A percentile compares a stretch with the other conserved stretches of the same genome.
Evolutionary conservation across 768 basidiomycete genomes (phyloP).

Genomic region (Lentinula boryana): DNA sequence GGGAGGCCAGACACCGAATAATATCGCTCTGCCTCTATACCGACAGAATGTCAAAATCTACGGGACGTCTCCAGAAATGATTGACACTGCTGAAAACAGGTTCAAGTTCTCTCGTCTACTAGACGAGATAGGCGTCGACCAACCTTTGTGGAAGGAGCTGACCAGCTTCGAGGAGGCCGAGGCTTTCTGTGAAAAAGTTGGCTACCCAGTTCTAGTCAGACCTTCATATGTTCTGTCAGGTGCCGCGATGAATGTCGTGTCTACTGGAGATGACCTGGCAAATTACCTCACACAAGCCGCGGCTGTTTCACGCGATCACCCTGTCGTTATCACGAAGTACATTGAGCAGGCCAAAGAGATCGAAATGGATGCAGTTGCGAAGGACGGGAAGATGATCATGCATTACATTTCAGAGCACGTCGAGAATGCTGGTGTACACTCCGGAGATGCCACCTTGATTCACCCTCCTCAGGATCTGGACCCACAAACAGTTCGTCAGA

Average conservation of each 20-base stretch:
- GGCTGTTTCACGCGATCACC: constrained; percentile 92
- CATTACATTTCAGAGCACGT: constrained; percentile 99
- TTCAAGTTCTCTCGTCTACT: constrained; percentile 99
- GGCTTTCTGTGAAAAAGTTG: constrained; percentile 87
- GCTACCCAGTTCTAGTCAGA: constrained; percentile 93
- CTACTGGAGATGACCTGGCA: constrained; percentile 82
- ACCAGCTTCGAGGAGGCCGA: constrained; percentile 86
- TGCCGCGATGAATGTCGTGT: constrained; percentile 99
- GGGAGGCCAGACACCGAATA: constrained; percentile 99
- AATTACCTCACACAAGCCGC: constrained; percentile 94
- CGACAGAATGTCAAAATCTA: constrained; percentile 98
- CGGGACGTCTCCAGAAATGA: constrained; percentile 99
- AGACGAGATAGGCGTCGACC: constrained; percentile 98
- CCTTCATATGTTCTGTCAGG: constrained; percentile 99
- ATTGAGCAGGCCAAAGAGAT: constrained; percentile 99
- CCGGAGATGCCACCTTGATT: constrained; percentile 96
- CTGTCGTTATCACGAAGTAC: constrained; percentile 98
- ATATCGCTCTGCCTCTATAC: constrained; percentile 92
- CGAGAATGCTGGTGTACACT: constrained; percentile 98
- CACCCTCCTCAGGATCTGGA: constrained; percentile 98
- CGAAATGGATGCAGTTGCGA: constrained; percentile 98
- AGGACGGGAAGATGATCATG: constrained; percentile 98
- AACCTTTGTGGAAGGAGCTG: constrained; percentile 95
- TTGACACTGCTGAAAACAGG: constrained; percentile 97
- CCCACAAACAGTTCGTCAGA: constrained; percentile 91